Evolutionary conservation across 192 early-diverging fungal genomes (phyloP).

Genomic region (Pecoramyces ruminantium): DNA sequence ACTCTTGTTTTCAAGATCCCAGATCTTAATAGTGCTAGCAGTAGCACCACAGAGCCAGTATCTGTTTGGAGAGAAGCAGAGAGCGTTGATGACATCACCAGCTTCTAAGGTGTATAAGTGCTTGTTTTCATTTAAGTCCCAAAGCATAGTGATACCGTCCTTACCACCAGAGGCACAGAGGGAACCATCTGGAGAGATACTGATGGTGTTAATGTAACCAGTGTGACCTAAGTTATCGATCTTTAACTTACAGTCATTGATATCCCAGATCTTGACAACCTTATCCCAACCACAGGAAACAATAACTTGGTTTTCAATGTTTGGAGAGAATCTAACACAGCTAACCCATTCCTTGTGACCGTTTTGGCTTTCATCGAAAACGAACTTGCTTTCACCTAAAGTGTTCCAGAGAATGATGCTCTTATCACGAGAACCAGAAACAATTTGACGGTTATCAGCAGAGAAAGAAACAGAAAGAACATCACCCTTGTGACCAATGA

Average conservation of each 20-base stretch:
- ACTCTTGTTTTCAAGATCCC: constrained; percentile 97
- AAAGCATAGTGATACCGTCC: constrained; percentile 97
- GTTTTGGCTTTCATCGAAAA: constrained; percentile 64
- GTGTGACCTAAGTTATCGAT: constrained; percentile 98
- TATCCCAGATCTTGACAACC: constrained; percentile 99
- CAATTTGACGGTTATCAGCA: constrained; percentile 98
- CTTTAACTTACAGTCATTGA: constrained; percentile 94
- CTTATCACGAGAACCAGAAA: constrained; percentile 96
- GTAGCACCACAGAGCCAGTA: constrained; percentile 99
- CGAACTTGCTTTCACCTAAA: constrained; percentile 99
- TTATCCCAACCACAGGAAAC: constrained; percentile 99
- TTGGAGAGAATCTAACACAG: constrained; percentile 98
- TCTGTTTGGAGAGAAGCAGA: constrained; percentile 98
- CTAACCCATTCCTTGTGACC: constrained; percentile 98
- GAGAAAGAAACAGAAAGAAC: constrained; percentile 99
- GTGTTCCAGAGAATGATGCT: constrained; percentile 99
- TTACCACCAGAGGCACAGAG: constrained; percentile 99
- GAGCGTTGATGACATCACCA: constrained; percentile 86
- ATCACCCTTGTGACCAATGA: constrained; percentile 94
- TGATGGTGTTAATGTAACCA: constrained; percentile 95
- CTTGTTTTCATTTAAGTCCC: constrained; percentile 99
- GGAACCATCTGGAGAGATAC: constrained; percentile 98
- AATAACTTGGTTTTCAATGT: constrained; percentile 93
- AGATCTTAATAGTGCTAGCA: constrained; percentile 90
- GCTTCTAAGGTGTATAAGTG: constrained; percentile 99